Percentiles rank a stretch among this genome's conserved stretches.
These are phyloP conservation scores for Tetradesmus obliquus DNA, from an alignment of 139 green algal species.

Conservation along the genomic window DNA sequence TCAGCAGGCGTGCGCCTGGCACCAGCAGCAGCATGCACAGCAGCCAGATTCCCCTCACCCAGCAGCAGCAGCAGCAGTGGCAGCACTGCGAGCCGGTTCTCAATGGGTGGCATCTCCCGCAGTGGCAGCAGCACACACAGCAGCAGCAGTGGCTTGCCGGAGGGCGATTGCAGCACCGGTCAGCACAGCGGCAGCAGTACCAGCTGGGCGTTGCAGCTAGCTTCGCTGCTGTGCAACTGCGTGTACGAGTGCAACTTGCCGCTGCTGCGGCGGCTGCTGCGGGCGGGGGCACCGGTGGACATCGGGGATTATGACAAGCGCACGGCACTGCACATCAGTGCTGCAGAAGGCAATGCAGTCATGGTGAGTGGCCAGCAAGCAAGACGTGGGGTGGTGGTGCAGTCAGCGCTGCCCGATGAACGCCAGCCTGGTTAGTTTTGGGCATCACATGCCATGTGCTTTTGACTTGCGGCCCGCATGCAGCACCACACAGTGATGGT, in stretches of 20 bases:
- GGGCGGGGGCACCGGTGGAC: constrained; percentile 61
- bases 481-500: background rate
- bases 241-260: constrained; percentile 48
- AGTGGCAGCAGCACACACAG: too few species aligned
- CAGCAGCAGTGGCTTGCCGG: background rate
- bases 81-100: background rate
- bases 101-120: background rate
- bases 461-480: background rate
- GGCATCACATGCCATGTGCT: too few species aligned
- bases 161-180: background rate
- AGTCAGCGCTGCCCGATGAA: too few species aligned
- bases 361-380: constrained; percentile 41
- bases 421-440: too few species aligned
- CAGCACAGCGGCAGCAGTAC: background rate
- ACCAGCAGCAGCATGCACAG: background rate
- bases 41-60: background rate
- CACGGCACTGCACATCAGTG: constrained; percentile 74
- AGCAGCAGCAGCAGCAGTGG: constrained; percentile 34
- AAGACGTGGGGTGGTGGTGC: background rate
- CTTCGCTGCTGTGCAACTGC: constrained; percentile 42
- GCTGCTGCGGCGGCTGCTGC: constrained; percentile 63
- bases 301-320: constrained; percentile 72
- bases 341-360: constrained; percentile 67
- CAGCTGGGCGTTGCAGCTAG: constrained; percentile 26
- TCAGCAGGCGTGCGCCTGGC: background rate